phyloP scores from a whole-genome alignment of 2,329 filamentous ascomycete species.

The Fusarium miscanthi region DNA sequence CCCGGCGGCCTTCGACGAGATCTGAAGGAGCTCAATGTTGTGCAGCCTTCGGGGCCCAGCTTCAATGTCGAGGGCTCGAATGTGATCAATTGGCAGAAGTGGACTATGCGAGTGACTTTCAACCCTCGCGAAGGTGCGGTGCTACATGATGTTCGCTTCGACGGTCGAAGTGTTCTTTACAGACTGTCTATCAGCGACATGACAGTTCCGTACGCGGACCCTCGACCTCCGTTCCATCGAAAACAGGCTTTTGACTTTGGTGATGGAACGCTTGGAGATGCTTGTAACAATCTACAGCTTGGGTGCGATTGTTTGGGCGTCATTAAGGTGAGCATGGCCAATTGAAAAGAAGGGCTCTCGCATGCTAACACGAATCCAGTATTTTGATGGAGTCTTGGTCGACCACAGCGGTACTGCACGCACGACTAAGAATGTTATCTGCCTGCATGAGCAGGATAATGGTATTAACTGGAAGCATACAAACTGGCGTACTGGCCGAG shows the following conservation, averaged over 20 bases:
- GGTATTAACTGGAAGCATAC: slow-evolving; percentile 80
- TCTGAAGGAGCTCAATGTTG: slow-evolving; percentile 67
- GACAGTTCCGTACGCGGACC: slow-evolving; percentile 74
- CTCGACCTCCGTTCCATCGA: slow-evolving; percentile 69
- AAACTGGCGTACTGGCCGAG: slow-evolving; percentile 71
- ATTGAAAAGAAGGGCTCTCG: no score
- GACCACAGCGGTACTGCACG: slow-evolving; percentile 48
- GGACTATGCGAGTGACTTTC: slow-evolving; percentile 75
- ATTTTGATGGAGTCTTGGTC: slow-evolving; percentile 49
- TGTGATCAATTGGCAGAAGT: slow-evolving; percentile 69
- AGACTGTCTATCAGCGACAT: slow-evolving; percentile 75
- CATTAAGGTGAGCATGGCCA: slow-evolving; percentile 54
- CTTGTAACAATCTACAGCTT: slow-evolving; percentile 71
- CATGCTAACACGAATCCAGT: slow-evolving; percentile 25
- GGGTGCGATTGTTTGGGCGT: slow-evolving; percentile 76
- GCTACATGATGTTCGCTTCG: slow-evolving; percentile 75
- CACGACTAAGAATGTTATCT: slow-evolving; percentile 66
- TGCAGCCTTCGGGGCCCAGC: slow-evolving; percentile 52
- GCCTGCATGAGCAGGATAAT: slow-evolving; percentile 76
- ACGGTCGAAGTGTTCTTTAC: slow-evolving; percentile 72
- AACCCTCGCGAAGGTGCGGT: slow-evolving; percentile 76
- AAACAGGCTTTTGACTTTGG: slow-evolving; percentile 79
- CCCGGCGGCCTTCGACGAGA: slow-evolving; percentile 57
- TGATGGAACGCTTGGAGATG: slow-evolving; percentile 72
- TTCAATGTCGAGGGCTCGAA: slow-evolving; percentile 57